These are phyloP conservation scores for Macroventuria anomochaeta DNA, from an alignment of 2,329 filamentous ascomycete genomes.

Conservation along the genomic window DNA sequence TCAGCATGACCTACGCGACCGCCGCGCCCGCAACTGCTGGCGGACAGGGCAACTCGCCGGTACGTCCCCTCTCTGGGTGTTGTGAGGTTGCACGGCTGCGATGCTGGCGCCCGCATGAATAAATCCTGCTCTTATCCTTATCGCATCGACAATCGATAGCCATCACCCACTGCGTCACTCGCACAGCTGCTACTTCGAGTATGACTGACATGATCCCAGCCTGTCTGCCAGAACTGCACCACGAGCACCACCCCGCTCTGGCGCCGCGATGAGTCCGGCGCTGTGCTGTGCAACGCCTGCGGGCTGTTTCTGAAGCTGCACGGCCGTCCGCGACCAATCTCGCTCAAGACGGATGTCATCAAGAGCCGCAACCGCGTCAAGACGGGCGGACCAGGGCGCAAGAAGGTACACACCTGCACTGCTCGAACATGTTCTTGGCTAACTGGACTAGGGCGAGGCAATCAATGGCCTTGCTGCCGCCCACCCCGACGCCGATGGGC, in stretches of 20 bases:
- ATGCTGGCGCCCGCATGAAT: conserved; percentile 22
- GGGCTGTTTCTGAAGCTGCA: conserved; percentile 97
- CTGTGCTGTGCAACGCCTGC: conserved; percentile 97
- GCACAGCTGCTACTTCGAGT: not conserved
- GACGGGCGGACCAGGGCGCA: conserved; percentile 79
- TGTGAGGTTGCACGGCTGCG: conserved; percentile 49
- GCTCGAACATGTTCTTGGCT: conserved; percentile 3
- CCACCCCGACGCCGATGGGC: conserved; percentile 62
- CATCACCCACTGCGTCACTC: conserved; percentile 15
- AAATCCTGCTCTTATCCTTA: conserved; percentile 54
- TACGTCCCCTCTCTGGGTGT: conserved; percentile 49
- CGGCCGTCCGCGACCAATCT: conserved; percentile 89
- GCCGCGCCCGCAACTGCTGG: conserved; percentile 70
- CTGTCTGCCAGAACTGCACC: conserved; percentile 93
- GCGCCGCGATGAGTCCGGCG: conserved; percentile 94
- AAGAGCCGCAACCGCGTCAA: conserved; percentile 99
- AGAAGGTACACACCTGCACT: conserved; percentile 68
- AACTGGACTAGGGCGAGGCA: conserved; percentile 34
- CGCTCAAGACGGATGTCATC: conserved; percentile 98
- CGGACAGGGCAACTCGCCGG: conserved; percentile 66
- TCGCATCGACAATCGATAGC: conserved; percentile 50
- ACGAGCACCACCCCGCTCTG: conserved; percentile 96
- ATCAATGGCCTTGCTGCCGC: conserved; percentile 64
- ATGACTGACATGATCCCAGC: conserved; percentile 63
- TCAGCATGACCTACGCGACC: conserved; percentile 66